Evolutionary conservation across 352 stramenopile species (phyloP).

Genomic region (Plasmopara viticola): DNA sequence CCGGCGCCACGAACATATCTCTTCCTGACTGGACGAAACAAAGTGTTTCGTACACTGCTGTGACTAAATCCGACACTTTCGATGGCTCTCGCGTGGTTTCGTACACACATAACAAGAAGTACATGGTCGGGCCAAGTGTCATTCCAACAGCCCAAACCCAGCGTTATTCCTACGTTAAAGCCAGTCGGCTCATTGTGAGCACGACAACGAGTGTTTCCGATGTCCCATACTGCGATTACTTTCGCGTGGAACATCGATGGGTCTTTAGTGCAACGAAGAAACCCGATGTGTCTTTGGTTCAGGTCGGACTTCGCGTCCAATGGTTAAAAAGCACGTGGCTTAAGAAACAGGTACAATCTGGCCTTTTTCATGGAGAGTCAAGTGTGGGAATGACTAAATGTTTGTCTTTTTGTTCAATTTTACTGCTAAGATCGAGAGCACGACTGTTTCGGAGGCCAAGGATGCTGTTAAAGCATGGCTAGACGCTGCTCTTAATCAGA

Average conservation of each 20-base stretch:
- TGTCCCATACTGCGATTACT: slow-evolving; percentile 83
- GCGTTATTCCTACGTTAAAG: slow-evolving; percentile 45
- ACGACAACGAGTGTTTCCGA: slow-evolving; percentile 69
- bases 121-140: slow-evolving; percentile 73
- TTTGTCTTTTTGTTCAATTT: background rate
- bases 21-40: slow-evolving; percentile 47
- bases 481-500: slow-evolving; percentile 32
- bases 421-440: slow-evolving; percentile 58
- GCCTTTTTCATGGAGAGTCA: background rate
- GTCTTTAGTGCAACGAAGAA: slow-evolving; percentile 62
- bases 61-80: slow-evolving; percentile 55
- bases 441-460: slow-evolving; percentile 65
- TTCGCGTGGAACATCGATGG: slow-evolving; percentile 81
- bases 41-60: slow-evolving; percentile 41
- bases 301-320: slow-evolving; percentile 66
- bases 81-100: slow-evolving; percentile 45
- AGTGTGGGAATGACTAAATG: slow-evolving; percentile 1
- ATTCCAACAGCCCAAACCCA: slow-evolving; percentile 74
- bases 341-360: slow-evolving; percentile 71
- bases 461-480: slow-evolving; percentile 48
- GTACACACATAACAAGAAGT: slow-evolving; percentile 86
- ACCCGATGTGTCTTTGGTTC: slow-evolving; percentile 29
- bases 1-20: slow-evolving; percentile 52
- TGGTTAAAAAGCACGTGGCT: slow-evolving; percentile 84
- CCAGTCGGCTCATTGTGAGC: slow-evolving; percentile 54